phyloP scores from a whole-genome alignment of 169 alveolate species.

The Plasmodium gaboni region DNA sequence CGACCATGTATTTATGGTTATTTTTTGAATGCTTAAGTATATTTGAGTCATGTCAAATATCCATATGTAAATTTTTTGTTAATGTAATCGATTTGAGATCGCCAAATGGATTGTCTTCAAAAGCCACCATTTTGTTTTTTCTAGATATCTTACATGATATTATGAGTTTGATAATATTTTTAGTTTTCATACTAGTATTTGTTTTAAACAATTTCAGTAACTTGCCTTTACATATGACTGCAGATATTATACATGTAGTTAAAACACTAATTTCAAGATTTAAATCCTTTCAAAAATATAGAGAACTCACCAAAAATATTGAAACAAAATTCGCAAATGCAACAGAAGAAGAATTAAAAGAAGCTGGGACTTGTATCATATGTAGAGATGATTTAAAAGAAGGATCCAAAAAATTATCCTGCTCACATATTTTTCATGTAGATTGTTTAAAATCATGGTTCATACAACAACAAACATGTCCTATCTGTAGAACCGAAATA shows the following conservation, averaged over 20 bases:
- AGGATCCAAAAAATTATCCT: constrained; percentile 87
- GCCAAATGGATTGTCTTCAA: constrained; percentile 78
- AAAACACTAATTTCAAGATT: constrained; percentile 75
- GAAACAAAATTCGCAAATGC: constrained; percentile 86
- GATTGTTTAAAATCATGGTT: constrained; percentile 89
- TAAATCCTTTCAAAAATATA: constrained; percentile 77
- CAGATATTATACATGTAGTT: constrained; percentile 88
- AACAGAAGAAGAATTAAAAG: constrained; percentile 86
- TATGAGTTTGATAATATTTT: constrained; percentile 73
- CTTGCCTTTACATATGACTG: constrained; percentile 90
- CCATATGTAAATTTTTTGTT: constrained; percentile 77
- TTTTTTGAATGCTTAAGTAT: constrained; percentile 85
- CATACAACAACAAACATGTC: constrained; percentile 89
- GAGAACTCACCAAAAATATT: constrained; percentile 73
- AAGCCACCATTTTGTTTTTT: constrained; percentile 81
- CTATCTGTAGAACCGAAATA: constrained; percentile 86
- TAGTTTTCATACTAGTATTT: constrained; percentile 81
- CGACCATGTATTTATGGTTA: constrained; percentile 90
- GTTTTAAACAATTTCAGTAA: constrained; percentile 88
- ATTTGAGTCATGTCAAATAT: constrained; percentile 76
- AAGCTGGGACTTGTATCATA: constrained; percentile 90
- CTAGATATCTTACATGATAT: constrained; percentile 82
- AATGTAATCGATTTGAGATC: constrained; percentile 77
- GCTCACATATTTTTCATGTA: constrained; percentile 91
- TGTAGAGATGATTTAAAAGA: constrained; percentile 89